phyloP scores from a whole-genome alignment of 805 yeast genomes.

The Brettanomyces sp. region DNA sequence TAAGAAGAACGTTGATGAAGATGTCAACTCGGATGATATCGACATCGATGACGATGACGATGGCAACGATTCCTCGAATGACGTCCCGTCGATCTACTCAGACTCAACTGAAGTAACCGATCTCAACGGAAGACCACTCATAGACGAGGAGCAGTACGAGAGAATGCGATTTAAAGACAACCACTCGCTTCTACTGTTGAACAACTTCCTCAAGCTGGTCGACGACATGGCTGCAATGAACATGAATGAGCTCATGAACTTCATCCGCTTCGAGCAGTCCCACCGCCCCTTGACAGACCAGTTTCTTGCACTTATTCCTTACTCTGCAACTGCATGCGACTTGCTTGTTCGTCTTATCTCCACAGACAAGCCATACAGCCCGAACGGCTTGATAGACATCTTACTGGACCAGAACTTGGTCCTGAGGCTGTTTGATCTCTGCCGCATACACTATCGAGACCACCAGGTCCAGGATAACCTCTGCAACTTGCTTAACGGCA shows the following conservation, averaged over 20 bases:
- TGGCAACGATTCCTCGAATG: conserved; percentile 8
- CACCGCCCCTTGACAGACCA: conserved; percentile 50
- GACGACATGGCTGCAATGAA: conserved; percentile 79
- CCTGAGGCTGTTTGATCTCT: conserved; percentile 60
- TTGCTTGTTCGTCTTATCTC: conserved; percentile 77
- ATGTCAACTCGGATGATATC: not conserved
- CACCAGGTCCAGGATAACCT: conserved; percentile 27
- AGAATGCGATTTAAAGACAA: conserved; percentile 10
- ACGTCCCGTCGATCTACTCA: too few relatives aligned
- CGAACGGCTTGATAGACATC: conserved; percentile 76
- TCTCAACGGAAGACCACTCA: not conserved
- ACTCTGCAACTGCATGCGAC: conserved; percentile 86
- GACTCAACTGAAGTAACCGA: not conserved
- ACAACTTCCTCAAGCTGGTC: conserved; percentile 66
- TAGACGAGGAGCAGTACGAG: conserved; percentile 1
- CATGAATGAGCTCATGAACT: conserved; percentile 65
- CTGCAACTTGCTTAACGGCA: conserved; percentile 82
- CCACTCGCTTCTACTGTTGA: conserved; percentile 21
- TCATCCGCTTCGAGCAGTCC: conserved; percentile 40
- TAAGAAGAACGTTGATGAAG: too few relatives aligned
- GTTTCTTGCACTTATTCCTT: conserved; percentile 64
- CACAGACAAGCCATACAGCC: conserved; percentile 80
- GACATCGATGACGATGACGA: conserved; percentile 2
- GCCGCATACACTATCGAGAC: conserved; percentile 24
- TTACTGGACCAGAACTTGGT: conserved; percentile 66